Conservation (phyloP, 768 basidiomycete species). For the Boletus subparvulus region DNA sequence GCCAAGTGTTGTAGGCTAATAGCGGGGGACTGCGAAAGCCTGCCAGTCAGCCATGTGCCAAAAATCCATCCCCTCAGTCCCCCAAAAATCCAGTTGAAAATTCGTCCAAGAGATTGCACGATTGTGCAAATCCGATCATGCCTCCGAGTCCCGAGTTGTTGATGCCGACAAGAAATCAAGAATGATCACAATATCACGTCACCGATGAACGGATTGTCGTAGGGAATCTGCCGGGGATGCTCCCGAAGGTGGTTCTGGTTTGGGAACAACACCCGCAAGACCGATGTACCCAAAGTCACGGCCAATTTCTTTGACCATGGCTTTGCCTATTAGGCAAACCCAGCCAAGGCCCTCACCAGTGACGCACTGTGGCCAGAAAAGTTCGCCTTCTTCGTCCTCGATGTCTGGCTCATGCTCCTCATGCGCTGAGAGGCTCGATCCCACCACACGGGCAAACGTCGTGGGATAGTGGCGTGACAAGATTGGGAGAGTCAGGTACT, state of each 20-base stretch:
- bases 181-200: conserved; percentile 10
- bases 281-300: conserved; percentile 73
- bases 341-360: conserved; percentile 80
- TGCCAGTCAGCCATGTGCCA: conserved; percentile 17
- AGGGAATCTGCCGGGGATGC: conserved; percentile 31
- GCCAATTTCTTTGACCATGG: conserved; percentile 83
- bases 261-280: conserved; percentile 68
- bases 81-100: conserved; percentile 25
- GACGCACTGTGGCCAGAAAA: conserved; percentile 79
- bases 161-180: conserved; percentile 33
- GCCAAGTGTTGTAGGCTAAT: conserved; percentile 9
- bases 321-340: conserved; percentile 85
- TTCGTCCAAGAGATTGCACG: conserved; percentile 27
- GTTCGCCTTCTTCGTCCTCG: conserved; percentile 82
- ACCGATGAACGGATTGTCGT: conserved; percentile 36
- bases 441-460: conserved; percentile 72
- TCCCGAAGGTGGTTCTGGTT: conserved; percentile 47
- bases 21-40: conserved; percentile 10
- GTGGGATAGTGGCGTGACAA: conserved; percentile 71
- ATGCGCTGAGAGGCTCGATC: conserved; percentile 55
- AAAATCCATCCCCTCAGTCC: conserved; percentile 16
- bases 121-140: conserved; percentile 27
- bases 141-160: conserved; percentile 18
- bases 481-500: conserved; percentile 60
- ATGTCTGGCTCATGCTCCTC: conserved; percentile 82